Evolutionary conservation across 2,329 filamentous ascomycete species (phyloP).

Genomic region (Coniochaeta pulveracea): DNA sequence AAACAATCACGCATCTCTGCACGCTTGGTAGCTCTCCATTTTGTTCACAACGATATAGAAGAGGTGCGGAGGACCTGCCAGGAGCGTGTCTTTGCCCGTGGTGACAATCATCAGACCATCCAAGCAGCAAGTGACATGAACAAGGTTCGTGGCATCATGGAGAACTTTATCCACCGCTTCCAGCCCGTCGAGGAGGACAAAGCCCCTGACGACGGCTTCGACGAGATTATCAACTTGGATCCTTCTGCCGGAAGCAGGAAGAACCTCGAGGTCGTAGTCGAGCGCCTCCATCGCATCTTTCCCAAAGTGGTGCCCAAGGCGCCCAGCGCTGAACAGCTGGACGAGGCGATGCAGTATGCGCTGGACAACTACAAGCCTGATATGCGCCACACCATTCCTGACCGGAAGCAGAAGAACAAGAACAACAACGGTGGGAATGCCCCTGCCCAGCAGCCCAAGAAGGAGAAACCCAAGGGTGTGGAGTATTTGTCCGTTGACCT

Average conservation of each 20-base stretch:
- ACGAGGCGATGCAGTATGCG: conserved; percentile 66
- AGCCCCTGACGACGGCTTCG: conserved; percentile 72
- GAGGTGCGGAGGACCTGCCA: conserved; percentile 65
- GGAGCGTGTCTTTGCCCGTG: conserved; percentile 68
- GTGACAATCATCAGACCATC: conserved; percentile 97
- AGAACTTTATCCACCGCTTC: conserved; percentile 81
- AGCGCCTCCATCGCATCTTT: conserved; percentile 61
- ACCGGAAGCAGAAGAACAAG: conserved; percentile 35
- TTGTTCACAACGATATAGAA: conserved; percentile 68
- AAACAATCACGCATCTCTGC: conserved; percentile 48
- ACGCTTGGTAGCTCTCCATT: conserved; percentile 77
- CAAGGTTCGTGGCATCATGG: conserved; percentile 86
- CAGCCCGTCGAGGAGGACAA: conserved; percentile 58
- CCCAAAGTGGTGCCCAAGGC: conserved; percentile 63
- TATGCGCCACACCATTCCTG: conserved; percentile 63
- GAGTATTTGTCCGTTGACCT: conserved; percentile 47
- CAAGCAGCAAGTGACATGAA: conserved; percentile 63
- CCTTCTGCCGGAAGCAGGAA: conserved; percentile 64
- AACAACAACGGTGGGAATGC: conserved; percentile 24
- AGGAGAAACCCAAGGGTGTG: conserved; percentile 34
- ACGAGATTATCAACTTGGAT: conserved; percentile 76
- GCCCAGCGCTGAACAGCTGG: conserved; percentile 63
- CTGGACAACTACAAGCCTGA: conserved; percentile 68
- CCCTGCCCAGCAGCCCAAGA: conserved; percentile 19
- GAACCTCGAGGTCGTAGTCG: conserved; percentile 75